phyloP scores from a whole-genome alignment of 83 land plant genomes.

The Picea engelmannii region DNA sequence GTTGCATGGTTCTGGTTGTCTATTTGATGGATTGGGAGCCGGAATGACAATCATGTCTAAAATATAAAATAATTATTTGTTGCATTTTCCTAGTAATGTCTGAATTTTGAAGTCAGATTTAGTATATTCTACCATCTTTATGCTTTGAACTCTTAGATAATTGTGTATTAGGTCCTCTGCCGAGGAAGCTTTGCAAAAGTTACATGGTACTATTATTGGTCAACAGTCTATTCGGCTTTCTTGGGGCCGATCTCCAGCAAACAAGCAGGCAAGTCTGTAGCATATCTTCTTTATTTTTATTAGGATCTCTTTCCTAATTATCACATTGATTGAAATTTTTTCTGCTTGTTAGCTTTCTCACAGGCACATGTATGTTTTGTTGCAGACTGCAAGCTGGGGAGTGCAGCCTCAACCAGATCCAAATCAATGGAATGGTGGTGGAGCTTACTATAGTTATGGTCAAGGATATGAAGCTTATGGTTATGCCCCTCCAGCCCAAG shows the following conservation, averaged over 20 bases:
- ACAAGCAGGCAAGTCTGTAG: constrained; percentile 24
- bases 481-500: no score
- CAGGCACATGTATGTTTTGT: background rate
- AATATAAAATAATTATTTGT: background rate
- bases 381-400: background rate
- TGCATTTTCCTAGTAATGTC: background rate
- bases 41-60: background rate
- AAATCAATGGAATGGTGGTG: no score
- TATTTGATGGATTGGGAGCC: background rate
- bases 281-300: background rate
- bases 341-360: background rate
- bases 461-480: no score
- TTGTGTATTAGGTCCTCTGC: constrained; percentile 20
- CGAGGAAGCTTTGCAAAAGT: no score
- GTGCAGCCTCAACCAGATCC: no score
- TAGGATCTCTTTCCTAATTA: background rate
- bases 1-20: background rate
- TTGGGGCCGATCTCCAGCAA: no score
- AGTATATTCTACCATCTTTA: background rate
- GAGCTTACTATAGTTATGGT: no score
- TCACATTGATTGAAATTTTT: background rate
- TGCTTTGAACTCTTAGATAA: background rate
- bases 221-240: no score
- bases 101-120: background rate
- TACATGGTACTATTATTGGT: no score